phyloP scores from a whole-genome alignment of 1,139 yeast genomes.

The Yamadazyma blattariae region DNA sequence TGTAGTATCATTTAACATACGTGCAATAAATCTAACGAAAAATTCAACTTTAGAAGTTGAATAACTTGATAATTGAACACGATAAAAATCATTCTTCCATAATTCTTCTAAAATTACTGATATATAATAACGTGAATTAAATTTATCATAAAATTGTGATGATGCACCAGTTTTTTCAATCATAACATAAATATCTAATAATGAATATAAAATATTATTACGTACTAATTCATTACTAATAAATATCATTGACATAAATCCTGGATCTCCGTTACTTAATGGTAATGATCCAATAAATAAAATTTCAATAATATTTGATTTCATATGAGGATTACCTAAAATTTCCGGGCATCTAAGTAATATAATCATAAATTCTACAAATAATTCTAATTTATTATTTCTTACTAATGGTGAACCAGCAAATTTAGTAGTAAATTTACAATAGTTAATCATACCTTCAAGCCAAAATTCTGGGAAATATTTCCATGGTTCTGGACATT shows the following conservation, averaged over 20 bases:
- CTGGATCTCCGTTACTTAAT: conserved; percentile 55
- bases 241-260: conserved; percentile 69
- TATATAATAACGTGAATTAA: conserved; percentile 84
- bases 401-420: conserved; percentile 57
- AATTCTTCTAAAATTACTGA: conserved; percentile 78
- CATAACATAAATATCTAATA: conserved; percentile 87
- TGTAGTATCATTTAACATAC: conserved; percentile 93
- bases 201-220: conserved; percentile 71
- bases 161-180: conserved; percentile 96
- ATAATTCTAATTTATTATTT: conserved; percentile 52
- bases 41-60: conserved; percentile 70
- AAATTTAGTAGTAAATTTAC: conserved; percentile 63
- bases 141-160: conserved; percentile 93
- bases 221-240: conserved; percentile 60
- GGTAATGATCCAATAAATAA: conserved; percentile 75
- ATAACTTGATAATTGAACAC: conserved; percentile 65
- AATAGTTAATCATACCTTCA: conserved; percentile 79
- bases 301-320: conserved; percentile 78
- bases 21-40: conserved; percentile 86
- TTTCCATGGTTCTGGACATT: conserved; percentile 76
- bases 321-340: conserved; percentile 90
- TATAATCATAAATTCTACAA: conserved; percentile 70
- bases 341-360: conserved; percentile 82
- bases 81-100: conserved; percentile 73
- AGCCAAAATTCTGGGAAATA: conserved; percentile 82